phyloP scores from a whole-genome alignment of 1,284 basidiomycete genomes.

The Omphalotus olearius region DNA sequence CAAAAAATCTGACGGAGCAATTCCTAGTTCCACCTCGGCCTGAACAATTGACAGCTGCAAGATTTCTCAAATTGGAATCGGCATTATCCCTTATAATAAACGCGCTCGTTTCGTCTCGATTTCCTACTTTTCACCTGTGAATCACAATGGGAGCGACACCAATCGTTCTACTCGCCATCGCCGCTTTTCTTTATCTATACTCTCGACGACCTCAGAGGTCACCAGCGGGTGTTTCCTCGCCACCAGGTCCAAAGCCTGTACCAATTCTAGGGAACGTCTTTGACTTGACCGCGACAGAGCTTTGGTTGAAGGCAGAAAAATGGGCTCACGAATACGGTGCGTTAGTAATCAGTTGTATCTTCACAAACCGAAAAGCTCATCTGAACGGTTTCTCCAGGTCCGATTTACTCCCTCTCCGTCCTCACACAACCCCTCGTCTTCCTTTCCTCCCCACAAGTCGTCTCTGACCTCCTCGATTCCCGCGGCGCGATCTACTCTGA shows the following conservation, averaged over 20 bases:
- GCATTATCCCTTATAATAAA: no score
- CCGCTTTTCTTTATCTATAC: not conserved
- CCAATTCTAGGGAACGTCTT: constrained; percentile 60
- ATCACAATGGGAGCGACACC: no score
- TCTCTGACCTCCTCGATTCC: constrained; percentile 61
- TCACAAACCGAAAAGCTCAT: not conserved
- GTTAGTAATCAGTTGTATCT: constrained; percentile 16
- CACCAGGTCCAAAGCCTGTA: constrained; percentile 66
- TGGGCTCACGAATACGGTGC: constrained; percentile 51
- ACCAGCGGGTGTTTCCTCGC: constrained; percentile 23
- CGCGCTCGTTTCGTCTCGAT: no score
- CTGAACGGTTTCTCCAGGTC: constrained; percentile 29
- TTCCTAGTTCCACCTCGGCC: no score
- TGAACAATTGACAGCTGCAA: no score
- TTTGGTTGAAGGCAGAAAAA: constrained; percentile 45
- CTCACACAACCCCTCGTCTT: constrained; percentile 63
- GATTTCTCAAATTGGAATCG: no score
- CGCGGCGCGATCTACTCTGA: constrained; percentile 68
- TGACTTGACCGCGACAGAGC: constrained; percentile 53
- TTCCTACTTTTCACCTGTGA: no score
- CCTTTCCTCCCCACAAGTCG: constrained; percentile 55
- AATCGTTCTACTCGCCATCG: not conserved
- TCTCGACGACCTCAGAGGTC: not conserved
- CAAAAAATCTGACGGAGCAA: no score
- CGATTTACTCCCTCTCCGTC: constrained; percentile 62